Percentiles rank a stretch among this genome's conserved stretches.
These are phyloP conservation scores for Diaporthe capsici DNA, from an alignment of 2,329 filamentous ascomycete genomes.

Conservation along the genomic window DNA sequence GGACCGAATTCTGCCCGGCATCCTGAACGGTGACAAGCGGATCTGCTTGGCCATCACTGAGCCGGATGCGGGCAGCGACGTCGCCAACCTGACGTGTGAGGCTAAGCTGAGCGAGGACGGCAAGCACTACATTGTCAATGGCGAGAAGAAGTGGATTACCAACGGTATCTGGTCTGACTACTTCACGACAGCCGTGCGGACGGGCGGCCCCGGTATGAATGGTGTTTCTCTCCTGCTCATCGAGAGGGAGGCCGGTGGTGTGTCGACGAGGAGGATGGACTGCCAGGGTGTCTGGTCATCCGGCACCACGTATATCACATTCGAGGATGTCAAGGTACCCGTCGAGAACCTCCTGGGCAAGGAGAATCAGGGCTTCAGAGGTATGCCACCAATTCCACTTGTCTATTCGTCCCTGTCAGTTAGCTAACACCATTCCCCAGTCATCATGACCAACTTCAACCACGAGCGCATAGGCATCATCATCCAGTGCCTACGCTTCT, in stretches of 20 bases:
- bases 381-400: constrained; percentile 53
- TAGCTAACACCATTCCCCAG: constrained; percentile 55
- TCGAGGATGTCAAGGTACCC: constrained; percentile 98
- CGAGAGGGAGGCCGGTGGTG: constrained; percentile 86
- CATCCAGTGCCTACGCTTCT: constrained; percentile 96
- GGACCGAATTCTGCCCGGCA: constrained; percentile 88
- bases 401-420: neutral
- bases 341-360: constrained; percentile 99
- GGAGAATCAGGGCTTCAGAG: constrained; percentile 97
- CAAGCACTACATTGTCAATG: constrained; percentile 99
- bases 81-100: constrained; percentile 95
- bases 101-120: constrained; percentile 95
- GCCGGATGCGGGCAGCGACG: constrained; percentile 93
- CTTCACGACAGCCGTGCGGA: constrained; percentile 96
- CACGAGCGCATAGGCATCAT: constrained; percentile 99
- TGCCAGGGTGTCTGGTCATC: constrained; percentile 97
- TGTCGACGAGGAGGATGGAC: constrained; percentile 95
- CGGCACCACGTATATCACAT: constrained; percentile 97
- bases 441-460: constrained; percentile 99
- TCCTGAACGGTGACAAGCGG: constrained; percentile 92
- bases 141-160: constrained; percentile 99
- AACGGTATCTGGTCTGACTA: constrained; percentile 98
- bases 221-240: constrained; percentile 93
- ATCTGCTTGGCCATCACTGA: constrained; percentile 99
- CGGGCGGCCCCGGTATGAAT: constrained; percentile 90